A percentile compares a stretch with the other conserved stretches of the same genome.
Conservation (phyloP, 768 basidiomycete genomes). For the Tricholoma furcatifolium region DNA sequence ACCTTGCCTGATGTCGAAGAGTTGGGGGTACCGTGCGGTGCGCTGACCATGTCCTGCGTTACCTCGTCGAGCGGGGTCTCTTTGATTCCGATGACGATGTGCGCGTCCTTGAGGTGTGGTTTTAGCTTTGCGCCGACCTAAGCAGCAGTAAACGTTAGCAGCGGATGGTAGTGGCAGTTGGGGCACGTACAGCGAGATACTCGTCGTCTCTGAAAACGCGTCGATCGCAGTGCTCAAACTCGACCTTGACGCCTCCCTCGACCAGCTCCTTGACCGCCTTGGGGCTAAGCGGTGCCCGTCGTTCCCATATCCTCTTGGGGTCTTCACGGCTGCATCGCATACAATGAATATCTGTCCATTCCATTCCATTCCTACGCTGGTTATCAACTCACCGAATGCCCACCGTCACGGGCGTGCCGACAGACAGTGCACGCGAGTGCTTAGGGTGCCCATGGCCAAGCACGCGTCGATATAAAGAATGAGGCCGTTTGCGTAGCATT, state of each 20-base stretch:
- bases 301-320: slow-evolving; percentile 80
- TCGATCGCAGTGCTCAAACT: slow-evolving; percentile 74
- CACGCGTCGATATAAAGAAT: neutral
- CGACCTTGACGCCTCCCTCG: slow-evolving; percentile 57
- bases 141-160: neutral
- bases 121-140: slow-evolving; percentile 79
- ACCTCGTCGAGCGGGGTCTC: slow-evolving; percentile 74
- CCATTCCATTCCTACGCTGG: neutral
- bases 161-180: no score
- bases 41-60: no score
- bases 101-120: slow-evolving; percentile 54
- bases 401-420: slow-evolving; percentile 25
- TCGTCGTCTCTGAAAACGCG: slow-evolving; percentile 67
- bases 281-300: slow-evolving; percentile 82
- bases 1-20: slow-evolving; percentile 6
- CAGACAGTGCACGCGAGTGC: no score
- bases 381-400: slow-evolving; percentile 28
- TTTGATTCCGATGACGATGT: slow-evolving; percentile 87
- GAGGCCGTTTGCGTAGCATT: slow-evolving; percentile 6
- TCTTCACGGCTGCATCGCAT: slow-evolving; percentile 61
- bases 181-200: slow-evolving; percentile 63
- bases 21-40: slow-evolving; percentile 30
- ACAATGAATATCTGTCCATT: neutral
- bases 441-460: no score
- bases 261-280: slow-evolving; percentile 65